A percentile compares a stretch with the other conserved stretches of the same genome.
Conservation (phyloP, 768 basidiomycete species). For the Rhodotorula kratochvilovae region DNA sequence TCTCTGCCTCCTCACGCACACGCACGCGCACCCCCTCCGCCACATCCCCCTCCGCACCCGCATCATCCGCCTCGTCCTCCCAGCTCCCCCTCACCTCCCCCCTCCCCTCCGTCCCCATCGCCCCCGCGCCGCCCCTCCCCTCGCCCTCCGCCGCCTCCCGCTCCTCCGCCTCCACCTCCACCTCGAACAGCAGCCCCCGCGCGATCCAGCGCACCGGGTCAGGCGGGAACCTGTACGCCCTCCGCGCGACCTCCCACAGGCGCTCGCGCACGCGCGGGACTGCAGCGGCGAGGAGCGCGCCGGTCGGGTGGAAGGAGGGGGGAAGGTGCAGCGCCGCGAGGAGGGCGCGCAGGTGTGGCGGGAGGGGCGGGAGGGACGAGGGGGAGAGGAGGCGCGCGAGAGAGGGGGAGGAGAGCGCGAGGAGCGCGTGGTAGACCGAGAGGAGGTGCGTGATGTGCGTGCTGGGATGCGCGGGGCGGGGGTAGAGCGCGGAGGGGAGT, state of each 20-base stretch:
- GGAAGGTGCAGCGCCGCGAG: not conserved
- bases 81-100: not conserved
- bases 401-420: not conserved
- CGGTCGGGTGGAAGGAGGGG: not conserved
- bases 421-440: conserved; percentile 4
- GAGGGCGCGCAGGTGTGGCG: not conserved
- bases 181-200: conserved; percentile 18
- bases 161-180: conserved; percentile 5
- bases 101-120: not conserved
- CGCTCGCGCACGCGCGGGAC: not conserved
- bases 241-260: not conserved
- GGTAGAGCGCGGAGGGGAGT: not conserved
- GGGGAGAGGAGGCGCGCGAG: conserved; percentile 1
- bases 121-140: not conserved
- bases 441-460: conserved; percentile 20
- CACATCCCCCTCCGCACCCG: not conserved
- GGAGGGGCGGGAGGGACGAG: not conserved
- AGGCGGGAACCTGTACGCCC: conserved; percentile 20
- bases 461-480: not conserved
- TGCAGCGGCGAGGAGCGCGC: not conserved
- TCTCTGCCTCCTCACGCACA: conserved; percentile 2
- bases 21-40: not conserved
- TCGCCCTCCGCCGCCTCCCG: not conserved
- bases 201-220: conserved; percentile 14
- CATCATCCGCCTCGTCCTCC: not conserved